These are phyloP conservation scores for Raphanus hybrid DNA, from an alignment of 441 rosid species.

Conservation along the genomic window DNA sequence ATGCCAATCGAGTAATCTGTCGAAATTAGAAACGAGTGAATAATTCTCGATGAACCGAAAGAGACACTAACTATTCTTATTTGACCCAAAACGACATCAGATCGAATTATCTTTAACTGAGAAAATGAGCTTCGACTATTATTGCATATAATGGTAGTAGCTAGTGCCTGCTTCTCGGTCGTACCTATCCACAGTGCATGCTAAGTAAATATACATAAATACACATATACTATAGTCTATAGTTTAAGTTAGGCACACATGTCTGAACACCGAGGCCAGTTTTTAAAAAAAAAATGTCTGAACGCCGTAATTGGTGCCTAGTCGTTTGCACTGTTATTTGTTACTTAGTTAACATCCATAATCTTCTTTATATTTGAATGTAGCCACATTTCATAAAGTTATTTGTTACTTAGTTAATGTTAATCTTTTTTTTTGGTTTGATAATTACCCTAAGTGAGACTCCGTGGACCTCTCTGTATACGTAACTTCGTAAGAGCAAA, in stretches of 20 bases:
- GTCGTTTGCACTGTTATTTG: slow-evolving; percentile 18
- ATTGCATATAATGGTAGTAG: slow-evolving; percentile 7
- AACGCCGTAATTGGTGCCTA: slow-evolving; percentile 36
- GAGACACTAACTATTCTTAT: slow-evolving; percentile 17
- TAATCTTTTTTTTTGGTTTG: background rate
- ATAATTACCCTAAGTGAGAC: slow-evolving; percentile 9
- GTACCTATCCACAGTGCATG: slow-evolving; percentile 21
- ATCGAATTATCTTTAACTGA: background rate
- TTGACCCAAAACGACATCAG: slow-evolving; percentile 20
- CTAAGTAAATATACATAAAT: background rate
- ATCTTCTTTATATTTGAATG: slow-evolving; percentile 19
- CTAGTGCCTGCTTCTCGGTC: slow-evolving; percentile 12
- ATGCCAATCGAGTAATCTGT: slow-evolving; percentile 14
- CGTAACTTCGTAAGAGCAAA: background rate
- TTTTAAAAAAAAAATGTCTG: background rate
- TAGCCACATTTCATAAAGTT: slow-evolving; percentile 13
- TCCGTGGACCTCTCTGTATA: slow-evolving; percentile 13
- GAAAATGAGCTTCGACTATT: background rate
- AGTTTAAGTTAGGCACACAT: slow-evolving; percentile 23
- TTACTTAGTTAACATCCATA: background rate
- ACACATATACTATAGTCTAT: slow-evolving; percentile 3
- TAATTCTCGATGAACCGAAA: slow-evolving; percentile 23
- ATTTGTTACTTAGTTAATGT: background rate
- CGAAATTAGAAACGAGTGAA: background rate
- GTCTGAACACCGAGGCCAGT: slow-evolving; percentile 3